A percentile compares a stretch with the other conserved stretches of the same genome.
Evolutionary conservation across 2,329 filamentous ascomycete genomes (phyloP).

Genomic region (Akanthomyces muscarius): DNA sequence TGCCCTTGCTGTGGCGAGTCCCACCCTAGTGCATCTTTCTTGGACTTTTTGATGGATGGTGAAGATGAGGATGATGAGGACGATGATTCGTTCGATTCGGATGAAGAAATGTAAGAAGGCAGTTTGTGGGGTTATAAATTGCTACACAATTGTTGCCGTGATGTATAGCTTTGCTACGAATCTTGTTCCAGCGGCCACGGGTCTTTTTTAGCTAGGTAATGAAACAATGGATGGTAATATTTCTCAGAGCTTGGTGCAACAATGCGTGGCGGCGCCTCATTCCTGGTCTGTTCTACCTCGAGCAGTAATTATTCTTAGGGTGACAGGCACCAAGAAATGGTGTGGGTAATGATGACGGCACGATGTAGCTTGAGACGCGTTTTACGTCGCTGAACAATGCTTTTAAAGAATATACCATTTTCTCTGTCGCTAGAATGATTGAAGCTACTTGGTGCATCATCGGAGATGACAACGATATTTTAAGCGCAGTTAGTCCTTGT

Average conservation of each 20-base stretch:
- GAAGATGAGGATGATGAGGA: background rate
- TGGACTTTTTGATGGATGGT: conserved; percentile 24
- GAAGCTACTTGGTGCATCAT: too few species aligned
- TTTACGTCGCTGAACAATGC: background rate
- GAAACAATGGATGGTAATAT: background rate
- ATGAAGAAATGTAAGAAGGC: conserved; percentile 6
- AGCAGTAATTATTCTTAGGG: too few species aligned
- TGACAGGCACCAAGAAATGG: background rate
- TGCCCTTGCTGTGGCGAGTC: conserved; percentile 40
- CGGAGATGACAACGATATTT: too few species aligned
- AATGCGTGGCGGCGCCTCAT: background rate
- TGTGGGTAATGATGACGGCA: conserved; percentile 16
- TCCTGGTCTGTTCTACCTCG: background rate
- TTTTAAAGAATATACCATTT: too few species aligned
- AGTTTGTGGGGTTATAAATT: background rate
- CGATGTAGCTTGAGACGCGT: background rate
- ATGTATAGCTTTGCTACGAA: conserved; percentile 1
- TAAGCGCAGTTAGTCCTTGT: background rate
- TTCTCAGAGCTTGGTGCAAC: background rate
- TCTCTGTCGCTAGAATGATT: too few species aligned
- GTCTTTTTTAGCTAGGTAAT: conserved; percentile 9
- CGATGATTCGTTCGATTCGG: conserved; percentile 6
- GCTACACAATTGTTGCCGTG: background rate
- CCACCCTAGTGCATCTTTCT: conserved; percentile 34
- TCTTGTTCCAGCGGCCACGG: background rate